Evolutionary conservation across 805 yeast genomes (phyloP), one percentile per base, ranked within the genome.

Genomic region (Pichia membranifaciens): DNA sequence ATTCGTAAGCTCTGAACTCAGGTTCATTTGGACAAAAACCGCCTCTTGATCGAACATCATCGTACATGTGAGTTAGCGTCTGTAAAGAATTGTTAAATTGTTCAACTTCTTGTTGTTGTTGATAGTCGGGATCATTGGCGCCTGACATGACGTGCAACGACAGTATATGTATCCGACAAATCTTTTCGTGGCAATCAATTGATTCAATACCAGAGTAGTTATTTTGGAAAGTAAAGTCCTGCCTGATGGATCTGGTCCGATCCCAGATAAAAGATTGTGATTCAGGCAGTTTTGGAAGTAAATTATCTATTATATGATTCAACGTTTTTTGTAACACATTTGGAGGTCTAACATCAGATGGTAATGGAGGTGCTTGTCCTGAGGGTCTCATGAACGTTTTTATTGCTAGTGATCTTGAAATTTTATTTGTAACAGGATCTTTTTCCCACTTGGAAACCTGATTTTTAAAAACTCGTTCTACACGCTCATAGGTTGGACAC

Each of bases 301-400:
- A 64, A 36, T 78, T 74, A 17, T 79, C 79, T 7, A 87, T 76
- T 32, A 93, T 72, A 61, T 87, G 87, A 50, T 84, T 73, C 50
- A 93, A 66, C 0, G 97, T 82, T 32, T 71, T 58, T 12, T 73
- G 74, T 37, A 93, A 66, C 1, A 90, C 71, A 46, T 74, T 76
- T 0, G 99, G 99, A 1, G 99, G 96, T 51, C 99, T 74, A 3
- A 93, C 99, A 62, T 93, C 99, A 1, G 97, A 88, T 0, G 99
- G 99, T 49, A 93, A 69, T 3, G 98, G 95, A 2, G 97, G 98
- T 1, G 96, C 96, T 56, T 93, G 96, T 6, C 98, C 99, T 0
- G 98, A 97, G 0, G 99, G 97, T 56, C 99, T 73, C 20, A 95
- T 85, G 61, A 93, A 93, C 1, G 96, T 95, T 65, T 93, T 93